Conservation (phyloP, 148 eudicot species). For the Nepenthes gracilis region DNA sequence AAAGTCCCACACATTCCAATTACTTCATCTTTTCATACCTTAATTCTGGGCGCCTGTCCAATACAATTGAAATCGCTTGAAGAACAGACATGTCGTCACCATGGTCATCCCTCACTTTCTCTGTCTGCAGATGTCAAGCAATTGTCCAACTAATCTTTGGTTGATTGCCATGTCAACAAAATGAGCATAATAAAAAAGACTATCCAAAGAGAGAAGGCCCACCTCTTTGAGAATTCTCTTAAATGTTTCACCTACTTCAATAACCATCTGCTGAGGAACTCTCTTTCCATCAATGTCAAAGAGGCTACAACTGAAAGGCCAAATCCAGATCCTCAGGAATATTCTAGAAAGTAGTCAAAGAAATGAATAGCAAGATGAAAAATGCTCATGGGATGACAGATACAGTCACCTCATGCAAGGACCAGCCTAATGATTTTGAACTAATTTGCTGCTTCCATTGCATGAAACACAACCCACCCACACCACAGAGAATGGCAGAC, state of each 20-base stretch:
- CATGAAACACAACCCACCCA: too few species aligned
- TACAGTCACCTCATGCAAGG: not conserved
- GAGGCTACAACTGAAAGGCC: constrained; percentile 57
- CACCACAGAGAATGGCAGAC: too few species aligned
- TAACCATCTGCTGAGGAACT: constrained; percentile 72
- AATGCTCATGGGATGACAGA: not conserved
- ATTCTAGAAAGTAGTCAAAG: constrained; percentile 5
- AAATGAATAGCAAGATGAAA: not conserved
- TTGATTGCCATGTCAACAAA: not conserved
- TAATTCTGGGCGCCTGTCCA: constrained; percentile 68
- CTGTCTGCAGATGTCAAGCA: constrained; percentile 40
- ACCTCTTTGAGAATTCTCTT: constrained; percentile 81
- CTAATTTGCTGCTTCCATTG: too few species aligned
- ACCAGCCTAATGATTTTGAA: too few species aligned
- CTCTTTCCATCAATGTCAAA: constrained; percentile 66
- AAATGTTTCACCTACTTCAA: constrained; percentile 81
- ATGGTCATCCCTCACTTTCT: constrained; percentile 75
- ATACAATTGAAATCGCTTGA: constrained; percentile 77
- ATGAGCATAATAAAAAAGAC: not conserved
- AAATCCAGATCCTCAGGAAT: constrained; percentile 18
- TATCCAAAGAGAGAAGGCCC: not conserved
- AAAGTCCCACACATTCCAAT: not conserved
- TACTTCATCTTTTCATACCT: constrained; percentile 35
- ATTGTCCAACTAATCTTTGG: not conserved
- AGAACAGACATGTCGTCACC: constrained; percentile 72